A percentile compares a stretch with the other conserved stretches of the same genome.
Evolutionary conservation across 148 eudicot species (phyloP).

Genomic region (Arbutus unedo): DNA sequence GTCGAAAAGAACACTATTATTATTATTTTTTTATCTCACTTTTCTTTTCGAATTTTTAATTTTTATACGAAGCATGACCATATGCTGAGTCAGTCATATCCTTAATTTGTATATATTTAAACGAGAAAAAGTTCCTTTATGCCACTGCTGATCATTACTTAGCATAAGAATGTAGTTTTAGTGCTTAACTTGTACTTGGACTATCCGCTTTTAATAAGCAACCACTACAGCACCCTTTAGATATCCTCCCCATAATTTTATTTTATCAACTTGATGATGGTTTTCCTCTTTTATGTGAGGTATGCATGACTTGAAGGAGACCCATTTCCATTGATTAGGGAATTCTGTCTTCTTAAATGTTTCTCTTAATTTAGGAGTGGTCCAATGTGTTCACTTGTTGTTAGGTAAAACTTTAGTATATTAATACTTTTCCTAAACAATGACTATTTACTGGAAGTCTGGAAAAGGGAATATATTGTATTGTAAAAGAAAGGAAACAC

Average conservation of each 20-base stretch:
- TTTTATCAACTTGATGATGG: not conserved
- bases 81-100: conserved; percentile 3
- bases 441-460: not conserved
- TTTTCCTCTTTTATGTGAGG: not conserved
- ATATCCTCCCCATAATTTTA: not conserved
- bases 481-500: not conserved
- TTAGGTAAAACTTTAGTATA: not conserved
- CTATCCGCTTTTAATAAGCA: not conserved
- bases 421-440: conserved; percentile 1
- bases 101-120: conserved; percentile 10
- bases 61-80: not conserved
- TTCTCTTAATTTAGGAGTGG: not conserved
- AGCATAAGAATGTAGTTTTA: conserved; percentile 7
- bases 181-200: conserved; percentile 11
- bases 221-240: not conserved
- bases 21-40: not conserved
- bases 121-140: conserved; percentile 11
- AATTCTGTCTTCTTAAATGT: not conserved
- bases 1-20: not conserved
- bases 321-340: conserved; percentile 9
- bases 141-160: not conserved
- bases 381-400: conserved; percentile 9
- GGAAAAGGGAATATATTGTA: not conserved
- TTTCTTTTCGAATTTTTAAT: not conserved
- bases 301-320: conserved; percentile 16